Evolutionary conservation across 1,284 basidiomycete species (phyloP), one percentile per base, ranked within the genome.

Genomic region (Schizopora paradoxa): DNA sequence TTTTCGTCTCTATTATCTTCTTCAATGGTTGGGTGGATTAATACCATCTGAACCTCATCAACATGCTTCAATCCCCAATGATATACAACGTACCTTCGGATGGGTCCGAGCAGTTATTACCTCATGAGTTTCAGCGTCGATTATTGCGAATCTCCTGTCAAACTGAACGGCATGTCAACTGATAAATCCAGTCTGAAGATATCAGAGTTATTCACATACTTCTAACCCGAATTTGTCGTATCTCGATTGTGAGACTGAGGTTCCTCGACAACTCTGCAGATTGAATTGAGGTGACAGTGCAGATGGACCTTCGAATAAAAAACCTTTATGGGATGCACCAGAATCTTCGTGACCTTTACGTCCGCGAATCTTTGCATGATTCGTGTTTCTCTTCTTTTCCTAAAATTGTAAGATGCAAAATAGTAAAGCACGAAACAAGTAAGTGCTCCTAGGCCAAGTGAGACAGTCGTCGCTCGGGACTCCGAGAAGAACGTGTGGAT

Each of bases 261-360:
- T 78, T 18, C 80, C 84, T 36, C 72, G 70, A 54, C 80, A 82
- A 54, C 79, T 82, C 79, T 82, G 45, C 28, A 19, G 38, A 45
- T 21, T 11, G 13, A 44, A 41, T 49, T 19, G 42, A 44, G 25
- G 18, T 34, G 27, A 42, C 43, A 13, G 27, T 18, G 47, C 53
- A 53, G 52, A 47, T 35, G 45, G 53, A 37, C 44, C 54, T 16
- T 43, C 18, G 2, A n/a, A 7, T 19, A 4, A 44, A 18, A 26
- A 3, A 74, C 76, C 65, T 86, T 86, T 64, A 86, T 80, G 21
- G 82, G 83, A 55, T 85, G 81, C 1, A 86, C 59, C 28, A 83
- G 57, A 16, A 85, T 69, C 60, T 76, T 79, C 0, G 77, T 70
- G 10, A 85, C 74, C 39, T 97, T 43, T 6, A 51, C 36, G 37